Evolutionary conservation across 1,139 yeast genomes (phyloP), one percentile per base, ranked within the genome.

Genomic region (Lodderomyces margitis): DNA sequence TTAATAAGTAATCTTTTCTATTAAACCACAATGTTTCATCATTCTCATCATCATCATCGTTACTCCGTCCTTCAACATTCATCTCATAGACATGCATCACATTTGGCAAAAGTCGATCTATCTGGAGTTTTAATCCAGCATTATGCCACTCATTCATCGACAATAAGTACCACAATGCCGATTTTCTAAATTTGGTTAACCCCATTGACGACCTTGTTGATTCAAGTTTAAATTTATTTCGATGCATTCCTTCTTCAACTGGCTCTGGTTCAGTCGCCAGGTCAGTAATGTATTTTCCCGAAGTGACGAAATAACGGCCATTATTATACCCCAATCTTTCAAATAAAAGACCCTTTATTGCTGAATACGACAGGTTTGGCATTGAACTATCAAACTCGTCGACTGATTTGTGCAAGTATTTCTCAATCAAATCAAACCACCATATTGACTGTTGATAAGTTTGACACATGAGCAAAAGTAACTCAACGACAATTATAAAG

Each of bases 141-240:
- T 54, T 50, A n/a, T 62, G 46, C 89, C 96, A 83, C 55, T 85
- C 87, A 44, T 78, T 78, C 4, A 91, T 84, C 0, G 96, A 83
- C 20, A 91, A 61, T 15, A 89, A 61, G 52, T 78, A 75, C 91
- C 96, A 91, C 25, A 91, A 70, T 0, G 88, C 80, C 1, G 92
- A 81, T 55, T 87, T 88, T 43, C 97, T 73, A 41, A 64, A 64
- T 43, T 95, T 69, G 1, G 85, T 75, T 31, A 79, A 56, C 0
- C 88, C 89, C 17, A 52, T 49, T 25, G 70, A 64, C 3, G 68
- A 63, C 44, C 68, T 58, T 27, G 64, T 61, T 2, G 66, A 57
- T 10, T 62, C 60, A n/a, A 74, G 42, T 48, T 79, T 79, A 27
- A 60, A 42, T 2, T 67, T 62, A 47, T 75, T 74, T 8, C 54